phyloP scores from a whole-genome alignment of 306 rosid genomes.

The Gastrolobium bilobum region DNA sequence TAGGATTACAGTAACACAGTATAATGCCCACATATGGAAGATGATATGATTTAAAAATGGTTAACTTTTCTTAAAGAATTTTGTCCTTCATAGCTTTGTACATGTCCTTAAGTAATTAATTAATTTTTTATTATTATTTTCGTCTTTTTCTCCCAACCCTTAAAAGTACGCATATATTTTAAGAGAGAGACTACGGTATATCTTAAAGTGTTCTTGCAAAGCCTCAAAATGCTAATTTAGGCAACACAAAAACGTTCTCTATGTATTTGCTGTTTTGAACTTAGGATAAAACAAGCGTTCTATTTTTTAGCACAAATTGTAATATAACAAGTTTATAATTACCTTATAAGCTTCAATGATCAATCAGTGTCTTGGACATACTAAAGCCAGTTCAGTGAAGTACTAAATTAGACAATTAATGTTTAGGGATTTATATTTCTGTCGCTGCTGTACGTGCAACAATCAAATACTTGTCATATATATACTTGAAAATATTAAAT shows the following conservation, averaged over 20 bases:
- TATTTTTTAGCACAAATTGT: neutral
- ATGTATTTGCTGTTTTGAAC: neutral
- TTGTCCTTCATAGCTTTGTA: slow-evolving; percentile 30
- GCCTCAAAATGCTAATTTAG: slow-evolving; percentile 24
- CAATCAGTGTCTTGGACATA: too few species aligned
- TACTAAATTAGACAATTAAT: neutral
- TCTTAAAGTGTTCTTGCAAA: slow-evolving; percentile 24
- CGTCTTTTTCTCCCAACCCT: neutral
- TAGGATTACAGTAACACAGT: slow-evolving; percentile 50
- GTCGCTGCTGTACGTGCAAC: too few species aligned
- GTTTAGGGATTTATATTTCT: too few species aligned
- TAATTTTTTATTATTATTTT: neutral
- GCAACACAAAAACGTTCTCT: neutral
- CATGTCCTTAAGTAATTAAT: neutral
- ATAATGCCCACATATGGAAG: slow-evolving; percentile 44
- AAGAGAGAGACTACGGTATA: slow-evolving; percentile 16
- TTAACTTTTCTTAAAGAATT: slow-evolving; percentile 10
- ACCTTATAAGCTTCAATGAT: neutral
- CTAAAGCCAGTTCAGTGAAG: too few species aligned
- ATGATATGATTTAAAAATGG: slow-evolving; percentile 37
- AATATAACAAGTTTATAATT: neutral
- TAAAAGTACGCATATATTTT: neutral
- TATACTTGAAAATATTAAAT: too few species aligned
- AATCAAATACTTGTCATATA: too few species aligned
- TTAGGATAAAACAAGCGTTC: neutral